Percentiles rank a stretch among this genome's conserved stretches.
phyloP scores from a whole-genome alignment of 371 early-diverging fungal genomes.

The Mucor irregularis region DNA sequence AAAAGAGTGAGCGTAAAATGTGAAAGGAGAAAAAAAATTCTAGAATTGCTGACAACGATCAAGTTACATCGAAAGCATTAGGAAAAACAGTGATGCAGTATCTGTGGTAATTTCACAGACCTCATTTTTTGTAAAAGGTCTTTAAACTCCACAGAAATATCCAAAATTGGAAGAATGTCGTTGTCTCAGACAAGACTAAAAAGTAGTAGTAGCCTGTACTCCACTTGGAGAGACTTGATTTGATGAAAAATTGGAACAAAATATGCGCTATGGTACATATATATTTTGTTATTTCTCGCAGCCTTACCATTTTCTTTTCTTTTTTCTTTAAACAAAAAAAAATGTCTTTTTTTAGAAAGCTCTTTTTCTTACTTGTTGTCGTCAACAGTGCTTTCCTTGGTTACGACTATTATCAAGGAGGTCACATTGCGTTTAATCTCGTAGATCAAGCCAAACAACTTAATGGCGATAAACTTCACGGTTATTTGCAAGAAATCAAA shows the following conservation, averaged over 20 bases:
- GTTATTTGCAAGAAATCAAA: conserved; percentile 38
- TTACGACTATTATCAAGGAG: conserved; percentile 50
- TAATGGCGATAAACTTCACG: conserved; percentile 45
- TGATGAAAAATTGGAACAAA: conserved; percentile 2
- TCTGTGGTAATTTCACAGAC: too few species aligned
- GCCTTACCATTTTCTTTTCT: conserved; percentile 12
- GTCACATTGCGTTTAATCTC: conserved; percentile 56
- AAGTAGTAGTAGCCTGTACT: neutral
- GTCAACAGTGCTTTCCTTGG: conserved; percentile 41
- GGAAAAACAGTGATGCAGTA: too few species aligned
- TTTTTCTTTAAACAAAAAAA: neutral
- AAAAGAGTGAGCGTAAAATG: too few species aligned
- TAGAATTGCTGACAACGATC: too few species aligned
- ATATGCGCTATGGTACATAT: too few species aligned
- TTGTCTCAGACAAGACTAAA: too few species aligned
- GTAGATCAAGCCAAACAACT: conserved; percentile 54
- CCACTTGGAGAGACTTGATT: conserved; percentile 12
- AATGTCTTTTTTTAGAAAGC: conserved; percentile 33
- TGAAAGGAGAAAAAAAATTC: too few species aligned
- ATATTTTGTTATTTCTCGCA: too few species aligned
- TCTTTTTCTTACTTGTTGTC: conserved; percentile 39
- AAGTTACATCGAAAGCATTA: too few species aligned
- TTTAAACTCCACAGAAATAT: too few species aligned
- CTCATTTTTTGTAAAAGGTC: too few species aligned
- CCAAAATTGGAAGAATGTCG: too few species aligned